Percentiles rank a stretch among this genome's conserved stretches.
phyloP scores from a whole-genome alignment of 495 filamentous ascomycete genomes.

The Halenospora varia region DNA sequence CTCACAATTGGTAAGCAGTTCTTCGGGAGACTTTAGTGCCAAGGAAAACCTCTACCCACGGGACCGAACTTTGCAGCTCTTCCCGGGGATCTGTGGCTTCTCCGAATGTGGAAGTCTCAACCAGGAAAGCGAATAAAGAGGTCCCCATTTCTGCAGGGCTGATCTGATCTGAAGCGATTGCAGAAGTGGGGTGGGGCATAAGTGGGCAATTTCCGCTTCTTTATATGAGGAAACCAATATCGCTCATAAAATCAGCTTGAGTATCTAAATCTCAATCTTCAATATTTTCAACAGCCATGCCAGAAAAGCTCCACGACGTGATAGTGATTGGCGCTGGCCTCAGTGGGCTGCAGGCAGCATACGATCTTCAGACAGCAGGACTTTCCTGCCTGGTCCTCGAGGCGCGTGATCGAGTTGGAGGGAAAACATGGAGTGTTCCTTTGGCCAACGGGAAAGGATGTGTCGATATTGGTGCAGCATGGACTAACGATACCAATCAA shows the following conservation, averaged over 20 bases:
- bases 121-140: background rate
- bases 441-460: slow-evolving; percentile 25
- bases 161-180: background rate
- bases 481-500: slow-evolving; percentile 51
- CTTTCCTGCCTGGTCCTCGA: slow-evolving; percentile 42
- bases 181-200: background rate
- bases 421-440: slow-evolving; percentile 37
- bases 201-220: background rate
- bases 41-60: too few species aligned
- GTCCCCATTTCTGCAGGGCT: background rate
- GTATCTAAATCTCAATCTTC: background rate
- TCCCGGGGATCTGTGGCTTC: too few species aligned
- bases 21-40: too few species aligned
- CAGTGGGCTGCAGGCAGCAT: slow-evolving; percentile 43
- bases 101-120: background rate
- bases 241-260: background rate
- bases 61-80: too few species aligned
- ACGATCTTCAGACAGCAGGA: slow-evolving; percentile 34
- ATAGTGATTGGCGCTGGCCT: slow-evolving; percentile 50
- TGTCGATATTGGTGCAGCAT: slow-evolving; percentile 47
- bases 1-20: too few species aligned
- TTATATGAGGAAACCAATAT: background rate
- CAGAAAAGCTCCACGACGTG: slow-evolving; percentile 26
- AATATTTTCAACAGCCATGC: background rate
- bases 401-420: slow-evolving; percentile 46